A percentile compares a stretch with the other conserved stretches of the same genome.
These are phyloP conservation scores for Arthrobotrys pseudoclavata DNA, from an alignment of 2,329 filamentous ascomycete genomes.

Conservation along the genomic window DNA sequence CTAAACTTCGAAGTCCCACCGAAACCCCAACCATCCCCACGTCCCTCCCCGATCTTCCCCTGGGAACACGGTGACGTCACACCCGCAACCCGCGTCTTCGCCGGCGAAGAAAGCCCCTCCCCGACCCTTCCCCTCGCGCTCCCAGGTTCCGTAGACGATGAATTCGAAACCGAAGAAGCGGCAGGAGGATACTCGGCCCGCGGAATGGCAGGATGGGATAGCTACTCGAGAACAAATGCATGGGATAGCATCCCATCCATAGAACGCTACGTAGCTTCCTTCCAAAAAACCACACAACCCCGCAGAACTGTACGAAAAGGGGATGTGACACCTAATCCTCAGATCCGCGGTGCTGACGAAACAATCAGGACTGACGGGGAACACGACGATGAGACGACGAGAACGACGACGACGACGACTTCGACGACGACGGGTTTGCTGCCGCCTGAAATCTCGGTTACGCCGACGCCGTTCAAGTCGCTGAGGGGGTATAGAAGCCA, in stretches of 20 bases:
- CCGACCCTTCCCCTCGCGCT: constrained; percentile 48
- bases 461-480: constrained; percentile 61
- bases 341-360: constrained; percentile 27
- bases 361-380: constrained; percentile 28
- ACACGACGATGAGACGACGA: constrained; percentile 5
- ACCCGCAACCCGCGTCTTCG: constrained; percentile 74
- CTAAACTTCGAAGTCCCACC: constrained; percentile 81
- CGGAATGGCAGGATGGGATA: constrained; percentile 75
- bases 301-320: constrained; percentile 32
- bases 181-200: constrained; percentile 15
- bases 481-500: constrained; percentile 58
- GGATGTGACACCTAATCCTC: constrained; percentile 44
- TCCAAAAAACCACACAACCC: constrained; percentile 34
- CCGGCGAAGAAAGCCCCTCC: constrained; percentile 71
- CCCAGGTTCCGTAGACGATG: constrained; percentile 63
- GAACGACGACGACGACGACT: background rate
- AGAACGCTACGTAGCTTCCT: constrained; percentile 83
- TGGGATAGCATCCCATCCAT: constrained; percentile 96
- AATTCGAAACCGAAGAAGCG: constrained; percentile 61
- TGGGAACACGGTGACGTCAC: constrained; percentile 75
- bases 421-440: background rate
- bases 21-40: constrained; percentile 62
- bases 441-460: constrained; percentile 61
- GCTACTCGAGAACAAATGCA: constrained; percentile 82
- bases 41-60: constrained; percentile 78